Conservation (phyloP, 768 basidiomycete genomes). For the Rhodotorula taiwanensis region DNA sequence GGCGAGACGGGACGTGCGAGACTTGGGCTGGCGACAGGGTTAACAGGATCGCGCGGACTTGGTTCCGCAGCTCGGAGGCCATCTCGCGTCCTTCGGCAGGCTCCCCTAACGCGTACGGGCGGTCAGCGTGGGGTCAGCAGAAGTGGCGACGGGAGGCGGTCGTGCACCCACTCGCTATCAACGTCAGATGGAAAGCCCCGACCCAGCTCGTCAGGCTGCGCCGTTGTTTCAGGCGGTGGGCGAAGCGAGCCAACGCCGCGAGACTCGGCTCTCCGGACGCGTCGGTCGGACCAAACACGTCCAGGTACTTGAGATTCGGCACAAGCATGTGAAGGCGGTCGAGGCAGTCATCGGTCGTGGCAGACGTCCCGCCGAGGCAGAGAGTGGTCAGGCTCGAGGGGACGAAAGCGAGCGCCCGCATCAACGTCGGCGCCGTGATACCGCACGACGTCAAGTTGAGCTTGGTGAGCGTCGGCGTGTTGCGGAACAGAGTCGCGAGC, state of each 20-base stretch:
- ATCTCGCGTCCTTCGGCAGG: no score
- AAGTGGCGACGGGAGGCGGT: not conserved
- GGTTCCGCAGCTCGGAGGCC: no score
- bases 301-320: slow-evolving; percentile 16
- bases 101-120: no score
- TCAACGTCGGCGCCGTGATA: not conserved
- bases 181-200: not conserved
- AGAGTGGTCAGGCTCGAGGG: not conserved
- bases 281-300: not conserved
- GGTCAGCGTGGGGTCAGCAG: no score
- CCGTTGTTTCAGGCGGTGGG: not conserved
- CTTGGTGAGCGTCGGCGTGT: not conserved
- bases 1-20: slow-evolving; percentile 5
- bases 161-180: not conserved
- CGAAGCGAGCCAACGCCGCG: not conserved
- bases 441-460: slow-evolving; percentile 8
- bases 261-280: not conserved
- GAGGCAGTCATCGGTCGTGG: slow-evolving; percentile 1
- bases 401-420: not conserved
- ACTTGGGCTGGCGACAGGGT: slow-evolving; percentile 24
- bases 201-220: not conserved
- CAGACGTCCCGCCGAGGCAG: slow-evolving; percentile 5
- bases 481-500: slow-evolving; percentile 21
- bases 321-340: slow-evolving; percentile 12
- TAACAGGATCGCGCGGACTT: slow-evolving; percentile 7